Base-by-base conservation (phyloP, 768 basidiomycete genomes). In the Suillus placidus region DNA sequence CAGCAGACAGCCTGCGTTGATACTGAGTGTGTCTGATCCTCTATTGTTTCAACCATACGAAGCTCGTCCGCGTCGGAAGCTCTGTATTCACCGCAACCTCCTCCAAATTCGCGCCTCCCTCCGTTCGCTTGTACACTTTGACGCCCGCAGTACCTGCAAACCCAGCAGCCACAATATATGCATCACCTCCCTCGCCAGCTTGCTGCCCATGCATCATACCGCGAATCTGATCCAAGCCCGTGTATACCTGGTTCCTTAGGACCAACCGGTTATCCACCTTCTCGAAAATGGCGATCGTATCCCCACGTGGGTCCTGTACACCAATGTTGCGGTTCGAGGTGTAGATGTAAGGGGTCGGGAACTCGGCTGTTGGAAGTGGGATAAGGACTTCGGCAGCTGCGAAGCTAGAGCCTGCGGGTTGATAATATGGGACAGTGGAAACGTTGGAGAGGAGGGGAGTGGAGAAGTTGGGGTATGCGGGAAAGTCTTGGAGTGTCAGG, bases 271-370 rank as follows among this genome's bases (percentile, higher is more conserved):
- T 71, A 70, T 76, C 37, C 43, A 85, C 72, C 49, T 81, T 80
- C 67, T 85, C 80, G 69, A 86, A 88, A 57, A 90, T 85, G 6
- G 86, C 88, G 58, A 91, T 87, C 0, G 88, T 80, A 73, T 91
- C 89, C 8, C 87, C 87, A 9, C 82, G 81, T 30, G 84, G 73
- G 63, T 86, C 85, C 62, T 79, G 78, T 5, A 78, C 74, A 23
- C 82, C 86, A 0, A 79, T 80, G 74, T 91, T 89, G 49, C 90
- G 82, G 77, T 91, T 91, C 5, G 89, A 89, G 23, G 81, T 82
- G 76, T 91, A 92, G 69, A 91, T 83, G 68, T 84, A 87, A 0
- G 84, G 80, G 4, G 69, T 78, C 0, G 82, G 83, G 79, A 87
- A 91, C 26, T 71, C 70, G 3, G 63, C 32, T 1, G 82, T 82